Evolutionary conservation across 2,329 filamentous ascomycete genomes (phyloP).

Genomic region (Metarhizium anisopliae): DNA sequence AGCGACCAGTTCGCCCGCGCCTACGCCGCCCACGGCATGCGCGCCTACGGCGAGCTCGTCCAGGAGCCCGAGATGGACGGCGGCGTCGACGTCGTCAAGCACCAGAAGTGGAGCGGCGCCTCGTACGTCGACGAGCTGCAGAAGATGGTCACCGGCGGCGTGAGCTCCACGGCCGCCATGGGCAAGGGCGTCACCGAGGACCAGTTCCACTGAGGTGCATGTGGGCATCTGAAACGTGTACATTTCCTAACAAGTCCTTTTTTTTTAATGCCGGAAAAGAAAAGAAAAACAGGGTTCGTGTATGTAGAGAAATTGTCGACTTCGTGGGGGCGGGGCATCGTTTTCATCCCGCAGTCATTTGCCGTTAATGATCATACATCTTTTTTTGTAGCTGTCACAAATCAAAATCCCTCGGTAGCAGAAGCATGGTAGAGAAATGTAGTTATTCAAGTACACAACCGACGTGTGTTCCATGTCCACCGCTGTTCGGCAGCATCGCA

Average conservation of each 20-base stretch:
- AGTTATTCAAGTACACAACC: background rate
- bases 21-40: constrained; percentile 78
- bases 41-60: constrained; percentile 91
- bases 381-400: too few species aligned
- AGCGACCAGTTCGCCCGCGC: constrained; percentile 80
- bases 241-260: too few species aligned
- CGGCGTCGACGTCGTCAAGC: constrained; percentile 89
- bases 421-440: background rate
- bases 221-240: background rate
- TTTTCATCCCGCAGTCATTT: too few species aligned
- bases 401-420: background rate
- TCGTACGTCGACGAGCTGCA: constrained; percentile 90
- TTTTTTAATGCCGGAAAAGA: too few species aligned
- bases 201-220: constrained; percentile 54
- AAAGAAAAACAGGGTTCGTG: too few species aligned
- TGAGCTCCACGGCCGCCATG: constrained; percentile 91
- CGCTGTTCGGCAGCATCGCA: background rate
- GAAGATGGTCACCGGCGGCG: constrained; percentile 94
- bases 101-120: constrained; percentile 98
- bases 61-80: constrained; percentile 95
- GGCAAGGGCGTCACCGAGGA: constrained; percentile 96
- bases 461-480: background rate
- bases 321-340: too few species aligned
- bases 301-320: too few species aligned
- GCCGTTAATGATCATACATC: too few species aligned